These are phyloP conservation scores for Podaxis rugospora DNA, from an alignment of 768 basidiomycete genomes.

Conservation along the genomic window DNA sequence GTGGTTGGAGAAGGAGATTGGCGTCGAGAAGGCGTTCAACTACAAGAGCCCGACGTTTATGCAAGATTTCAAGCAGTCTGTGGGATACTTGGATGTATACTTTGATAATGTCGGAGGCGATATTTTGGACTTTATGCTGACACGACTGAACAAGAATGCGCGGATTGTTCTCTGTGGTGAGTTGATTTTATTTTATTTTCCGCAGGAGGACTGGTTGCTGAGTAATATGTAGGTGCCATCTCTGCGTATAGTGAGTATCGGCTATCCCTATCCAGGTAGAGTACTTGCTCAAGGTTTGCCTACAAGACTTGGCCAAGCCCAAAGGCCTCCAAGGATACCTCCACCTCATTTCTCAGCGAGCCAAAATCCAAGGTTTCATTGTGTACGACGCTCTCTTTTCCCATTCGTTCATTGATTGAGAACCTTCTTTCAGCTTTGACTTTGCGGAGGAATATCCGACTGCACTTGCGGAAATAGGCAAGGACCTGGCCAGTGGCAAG, in stretches of 20 bases:
- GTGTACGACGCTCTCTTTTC: conserved; percentile 40
- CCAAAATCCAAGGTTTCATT: conserved; percentile 81
- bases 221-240: conserved; percentile 58
- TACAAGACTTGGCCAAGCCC: conserved; percentile 51
- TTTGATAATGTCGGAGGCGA: conserved; percentile 85
- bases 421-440: conserved; percentile 54
- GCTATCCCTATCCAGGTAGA: background rate
- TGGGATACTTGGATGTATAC: conserved; percentile 79
- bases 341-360: conserved; percentile 71
- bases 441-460: conserved; percentile 56
- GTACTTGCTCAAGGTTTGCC: background rate
- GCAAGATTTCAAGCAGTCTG: conserved; percentile 64
- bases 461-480: conserved; percentile 53
- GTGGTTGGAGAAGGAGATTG: conserved; percentile 82
- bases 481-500: conserved; percentile 60
- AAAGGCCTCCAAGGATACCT: conserved; percentile 64
- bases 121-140: conserved; percentile 74
- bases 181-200: conserved; percentile 17
- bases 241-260: conserved; percentile 67
- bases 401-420: background rate
- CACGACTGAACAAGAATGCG: conserved; percentile 71
- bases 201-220: background rate
- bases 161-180: conserved; percentile 79
- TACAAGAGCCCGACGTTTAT: conserved; percentile 79
- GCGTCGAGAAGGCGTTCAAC: conserved; percentile 79